Conservation (phyloP, 2,329 filamentous ascomycete genomes). For the Periglandula ipomoeae region DNA sequence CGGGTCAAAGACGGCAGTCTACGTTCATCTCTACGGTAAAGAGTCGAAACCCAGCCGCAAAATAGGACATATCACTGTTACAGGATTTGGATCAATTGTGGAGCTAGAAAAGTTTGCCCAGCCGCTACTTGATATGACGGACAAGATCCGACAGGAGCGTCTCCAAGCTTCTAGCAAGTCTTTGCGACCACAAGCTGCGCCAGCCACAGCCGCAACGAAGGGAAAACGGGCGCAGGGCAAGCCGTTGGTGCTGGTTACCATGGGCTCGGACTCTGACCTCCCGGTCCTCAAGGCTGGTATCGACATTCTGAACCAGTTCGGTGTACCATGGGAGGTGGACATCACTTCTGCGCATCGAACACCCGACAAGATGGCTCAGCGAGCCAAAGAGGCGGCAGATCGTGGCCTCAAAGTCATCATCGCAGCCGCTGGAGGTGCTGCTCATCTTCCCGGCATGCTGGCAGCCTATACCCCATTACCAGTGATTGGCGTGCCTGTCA, state of each 20-base stretch:
- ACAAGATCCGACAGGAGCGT: constrained; percentile 48
- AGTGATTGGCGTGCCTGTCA: constrained; percentile 70
- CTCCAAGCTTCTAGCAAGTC: constrained; percentile 24
- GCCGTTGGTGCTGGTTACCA: constrained; percentile 66
- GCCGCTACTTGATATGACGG: constrained; percentile 58
- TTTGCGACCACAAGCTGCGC: constrained; percentile 21
- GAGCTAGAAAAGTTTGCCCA: constrained; percentile 52
- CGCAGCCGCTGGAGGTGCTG: constrained; percentile 66
- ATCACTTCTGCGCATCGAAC: constrained; percentile 78
- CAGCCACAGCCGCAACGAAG: not conserved
- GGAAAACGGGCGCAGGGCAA: constrained; percentile 10
- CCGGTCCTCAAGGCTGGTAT: constrained; percentile 57
- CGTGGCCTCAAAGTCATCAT: constrained; percentile 66
- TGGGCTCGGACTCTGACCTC: constrained; percentile 76
- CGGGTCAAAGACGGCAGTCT: constrained; percentile 37
- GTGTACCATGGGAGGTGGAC: constrained; percentile 61
- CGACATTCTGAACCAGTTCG: constrained; percentile 57
- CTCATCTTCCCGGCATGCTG: constrained; percentile 66
- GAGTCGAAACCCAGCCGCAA: constrained; percentile 79
- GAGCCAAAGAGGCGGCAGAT: constrained; percentile 53
- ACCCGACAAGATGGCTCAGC: constrained; percentile 58
- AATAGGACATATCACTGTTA: constrained; percentile 88
- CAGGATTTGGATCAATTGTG: constrained; percentile 56
- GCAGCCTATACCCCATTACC: constrained; percentile 62
- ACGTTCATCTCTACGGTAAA: constrained; percentile 88